phyloP scores from a whole-genome alignment of 805 yeast genomes.

The Diddensiella santjacobensis region DNA sequence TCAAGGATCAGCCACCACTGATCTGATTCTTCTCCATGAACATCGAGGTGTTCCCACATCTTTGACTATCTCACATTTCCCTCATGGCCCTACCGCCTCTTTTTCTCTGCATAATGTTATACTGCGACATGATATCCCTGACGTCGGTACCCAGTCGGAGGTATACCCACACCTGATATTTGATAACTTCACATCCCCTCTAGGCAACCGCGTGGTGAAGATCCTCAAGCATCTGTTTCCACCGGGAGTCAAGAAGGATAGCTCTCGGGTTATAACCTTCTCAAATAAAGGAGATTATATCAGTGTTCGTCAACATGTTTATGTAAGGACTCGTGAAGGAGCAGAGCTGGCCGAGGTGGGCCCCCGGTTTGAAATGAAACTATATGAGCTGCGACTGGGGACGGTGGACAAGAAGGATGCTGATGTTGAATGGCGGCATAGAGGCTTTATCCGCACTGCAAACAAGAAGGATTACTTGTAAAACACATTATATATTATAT shows the following conservation, averaged over 20 bases:
- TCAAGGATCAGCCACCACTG: conserved; percentile 74
- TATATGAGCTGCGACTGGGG: conserved; percentile 84
- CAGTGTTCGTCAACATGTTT: conserved; percentile 92
- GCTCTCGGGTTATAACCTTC: conserved; percentile 89
- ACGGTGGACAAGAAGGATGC: conserved; percentile 94
- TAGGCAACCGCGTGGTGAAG: conserved; percentile 79
- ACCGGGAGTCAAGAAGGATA: conserved; percentile 90
- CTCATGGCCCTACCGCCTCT: conserved; percentile 95
- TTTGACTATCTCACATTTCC: conserved; percentile 87
- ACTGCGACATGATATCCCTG: conserved; percentile 83
- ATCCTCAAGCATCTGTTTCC: conserved; percentile 88
- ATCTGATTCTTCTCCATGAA: conserved; percentile 82
- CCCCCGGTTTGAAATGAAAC: conserved; percentile 96
- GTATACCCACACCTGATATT: conserved; percentile 91
- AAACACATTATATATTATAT: no score
- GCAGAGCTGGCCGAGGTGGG: conserved; percentile 96
- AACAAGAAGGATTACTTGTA: conserved; percentile 85
- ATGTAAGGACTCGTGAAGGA: conserved; percentile 79
- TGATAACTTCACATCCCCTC: conserved; percentile 75
- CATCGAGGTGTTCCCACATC: conserved; percentile 98
- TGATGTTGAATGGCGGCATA: conserved; percentile 94
- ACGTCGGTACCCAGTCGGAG: conserved; percentile 85
- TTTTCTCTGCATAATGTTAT: conserved; percentile 94
- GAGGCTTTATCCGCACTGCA: conserved; percentile 92
- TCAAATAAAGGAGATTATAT: conserved; percentile 88